Base-by-base conservation (phyloP, 768 basidiomycete species). In the Hemileccinum rubropunctum region DNA sequence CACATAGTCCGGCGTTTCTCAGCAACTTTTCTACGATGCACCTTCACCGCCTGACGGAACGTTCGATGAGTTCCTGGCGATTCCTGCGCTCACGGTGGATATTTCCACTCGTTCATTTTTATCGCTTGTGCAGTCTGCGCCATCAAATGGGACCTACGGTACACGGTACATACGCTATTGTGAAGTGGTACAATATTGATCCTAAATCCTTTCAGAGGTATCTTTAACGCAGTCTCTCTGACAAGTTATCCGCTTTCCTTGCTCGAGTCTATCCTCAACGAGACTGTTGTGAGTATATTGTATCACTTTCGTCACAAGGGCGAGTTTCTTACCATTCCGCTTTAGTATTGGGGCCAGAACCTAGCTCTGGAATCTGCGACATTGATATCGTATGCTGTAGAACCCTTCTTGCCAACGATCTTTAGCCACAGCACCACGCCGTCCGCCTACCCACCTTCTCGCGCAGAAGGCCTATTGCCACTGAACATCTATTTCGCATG, bases 21-120 rank as follows among this genome's bases (percentile, higher is more conserved):
- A 68, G n/a, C 41, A 76, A 4, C 35, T 83, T 14, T 84, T 84
- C 28, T 84, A 84, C 51, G 77, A 83, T 56, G 76, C 54, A 1
- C 80, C 56, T 13, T 35, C 17, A 21, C 58, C 49, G 21, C 55
- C 55, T 18, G 12, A 35, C 30, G 56, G 56, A 11, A 3, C 56
- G n/a, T 54, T 58, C 34, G 58, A 60, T n/a, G 56, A 56, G n/a
- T 60, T 82, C 14, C 33, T 56, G 44, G 35, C 37, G 2, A 50
- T 56, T 30, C 43, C 55, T 12, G 37, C 42, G 15, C 23, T 52
- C 21, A 21, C 30, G 4, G n/a, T 18, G n/a, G 38, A 56, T 21
- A 28, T 56, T 32, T 52, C 44, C 3, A 53, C 54, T 6, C 52
- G 50, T 21, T 57, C 61, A 1, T 58, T 60, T 36, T 23, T 46